These are phyloP conservation scores for Yarrowia osloensis DNA, from an alignment of 805 yeast genomes.

Conservation along the genomic window DNA sequence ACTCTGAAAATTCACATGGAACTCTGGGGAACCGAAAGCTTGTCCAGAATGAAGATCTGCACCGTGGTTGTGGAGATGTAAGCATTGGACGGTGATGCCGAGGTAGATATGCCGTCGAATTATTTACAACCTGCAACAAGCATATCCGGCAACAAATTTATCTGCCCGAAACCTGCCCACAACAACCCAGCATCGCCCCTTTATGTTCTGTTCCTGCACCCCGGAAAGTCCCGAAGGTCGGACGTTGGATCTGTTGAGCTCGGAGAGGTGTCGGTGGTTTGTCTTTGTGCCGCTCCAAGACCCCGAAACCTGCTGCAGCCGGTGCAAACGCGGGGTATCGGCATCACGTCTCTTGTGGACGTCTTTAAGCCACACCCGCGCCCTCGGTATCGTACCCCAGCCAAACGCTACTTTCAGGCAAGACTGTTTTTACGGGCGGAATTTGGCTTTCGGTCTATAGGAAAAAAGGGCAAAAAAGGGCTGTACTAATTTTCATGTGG, in stretches of 20 bases:
- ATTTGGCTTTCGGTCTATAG: slow-evolving; percentile 1
- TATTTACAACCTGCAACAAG: not conserved
- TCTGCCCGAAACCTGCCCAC: too few species aligned
- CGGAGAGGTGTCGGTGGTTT: not conserved
- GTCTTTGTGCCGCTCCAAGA: not conserved
- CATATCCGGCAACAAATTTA: too few species aligned
- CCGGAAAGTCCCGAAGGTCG: not conserved
- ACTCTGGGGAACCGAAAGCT: slow-evolving; percentile 30
- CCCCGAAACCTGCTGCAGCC: not conserved
- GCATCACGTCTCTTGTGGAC: too few species aligned
- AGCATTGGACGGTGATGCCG: too few species aligned
- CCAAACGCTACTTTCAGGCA: not conserved
- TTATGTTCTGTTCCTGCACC: too few species aligned
- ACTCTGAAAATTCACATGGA: slow-evolving; percentile 29
- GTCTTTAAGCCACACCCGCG: too few species aligned
- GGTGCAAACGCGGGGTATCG: not conserved
- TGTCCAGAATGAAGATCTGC: not conserved
- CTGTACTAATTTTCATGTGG: slow-evolving; percentile 20
- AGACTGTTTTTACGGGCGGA: not conserved
- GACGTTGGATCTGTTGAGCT: not conserved
- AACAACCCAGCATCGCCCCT: too few species aligned
- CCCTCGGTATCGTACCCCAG: not conserved
- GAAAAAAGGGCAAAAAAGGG: not conserved
- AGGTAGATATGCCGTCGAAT: not conserved
- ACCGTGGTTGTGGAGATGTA: too few species aligned